Evolutionary conservation across 208 protist genomes (phyloP), one percentile per base, ranked within the genome.

Genomic region (Wallacemonas sp.): DNA sequence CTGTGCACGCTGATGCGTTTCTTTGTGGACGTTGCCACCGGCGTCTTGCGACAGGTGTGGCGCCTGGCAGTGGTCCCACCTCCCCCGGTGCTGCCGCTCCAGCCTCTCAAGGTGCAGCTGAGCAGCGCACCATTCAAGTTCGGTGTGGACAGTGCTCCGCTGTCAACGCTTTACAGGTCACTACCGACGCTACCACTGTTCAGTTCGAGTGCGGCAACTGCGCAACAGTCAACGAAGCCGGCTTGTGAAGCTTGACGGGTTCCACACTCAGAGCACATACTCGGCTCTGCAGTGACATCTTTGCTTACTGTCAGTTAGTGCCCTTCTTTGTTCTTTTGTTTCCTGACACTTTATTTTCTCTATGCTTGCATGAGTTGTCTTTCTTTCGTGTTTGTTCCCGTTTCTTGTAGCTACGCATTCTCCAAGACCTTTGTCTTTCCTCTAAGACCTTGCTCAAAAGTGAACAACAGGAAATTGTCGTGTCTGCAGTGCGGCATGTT

Each of bases 161-260:
- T 53, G 63, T 86, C 31, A 86, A 94, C 51, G 77, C 80, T 2
- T 77, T 94, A 2, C 74, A 80, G 24, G 68, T 86, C 28, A 61
- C 34, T 19, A 54, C 46, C 1, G 62, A 72, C 36, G 72, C 84
- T 1, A 75, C 63, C 22, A 68, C 27, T 44, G 67, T 94, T 51
- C 77, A 85, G 44, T 94, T 94, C 60, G 76, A 90, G 33, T 94
- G 88, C 51, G 88, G 88, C 2, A 79, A 75, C 15, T 94, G 88
- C 51, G 72, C 77, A 33, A 84, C 74, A 11, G 61, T 89, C 41
- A 94, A 91, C 51, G 78, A 84, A 36, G 82, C 83, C 34, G 63
- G 67, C 6, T 64, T 90, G 26, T 58, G 41, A 41, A 41, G n/a
- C n/a, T n/a, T n/a, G n/a, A n/a, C n/a, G n/a, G n/a, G n/a, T n/a